Evolutionary conservation across 352 stramenopile genomes (phyloP), one percentile per base, ranked within the genome.

Genomic region (Phytophthora sansomeana): DNA sequence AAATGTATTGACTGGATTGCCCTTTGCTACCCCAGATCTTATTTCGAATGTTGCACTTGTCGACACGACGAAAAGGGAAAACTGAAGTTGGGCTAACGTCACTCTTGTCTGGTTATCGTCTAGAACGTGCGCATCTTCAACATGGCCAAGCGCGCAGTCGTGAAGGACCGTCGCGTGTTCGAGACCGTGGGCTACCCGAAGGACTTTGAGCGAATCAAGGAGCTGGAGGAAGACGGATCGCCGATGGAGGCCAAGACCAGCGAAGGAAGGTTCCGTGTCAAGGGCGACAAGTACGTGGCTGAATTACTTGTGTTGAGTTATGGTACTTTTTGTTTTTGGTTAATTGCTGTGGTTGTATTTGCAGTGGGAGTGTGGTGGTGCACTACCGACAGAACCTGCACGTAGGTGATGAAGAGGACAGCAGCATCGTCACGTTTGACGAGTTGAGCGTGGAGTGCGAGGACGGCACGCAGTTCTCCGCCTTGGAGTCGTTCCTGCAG

Each of bases 161-260:
- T 90, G 8, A 93, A 93, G 33, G 85, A 93, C 33, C 82, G 75
- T 7, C 82, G 85, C 3, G 74, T 93, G 58, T 93, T 93, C 36
- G 82, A 90, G 57, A 70, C 75, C 8, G 69, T 93, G 10, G 85
- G 85, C 0, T 93, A 93, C 66, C 85, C 85, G 38, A 91, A 91
- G 60, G 72, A 85, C 4, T 93, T 91, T 46, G 71, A 91, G 35
- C 75, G 64, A 36, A 63, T 83, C 19, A n/a, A 43, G 5, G 41
- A 66, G 24, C 14, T 58, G n/a, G 64, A 72, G 11, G 51, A 42
- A 1, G 63, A 71, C 11, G 67, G 46, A 4, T 59, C 46, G 0
- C 8, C 42, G 4, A 26, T 58, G 24, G 52, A 66, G 35, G 16
- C 36, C 19, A 64, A 68, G 26, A 59, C 57, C 30, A 68, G 42